These are phyloP conservation scores for Trichoderma sp. DNA, from an alignment of 2,329 filamentous ascomycete genomes.

Conservation along the genomic window DNA sequence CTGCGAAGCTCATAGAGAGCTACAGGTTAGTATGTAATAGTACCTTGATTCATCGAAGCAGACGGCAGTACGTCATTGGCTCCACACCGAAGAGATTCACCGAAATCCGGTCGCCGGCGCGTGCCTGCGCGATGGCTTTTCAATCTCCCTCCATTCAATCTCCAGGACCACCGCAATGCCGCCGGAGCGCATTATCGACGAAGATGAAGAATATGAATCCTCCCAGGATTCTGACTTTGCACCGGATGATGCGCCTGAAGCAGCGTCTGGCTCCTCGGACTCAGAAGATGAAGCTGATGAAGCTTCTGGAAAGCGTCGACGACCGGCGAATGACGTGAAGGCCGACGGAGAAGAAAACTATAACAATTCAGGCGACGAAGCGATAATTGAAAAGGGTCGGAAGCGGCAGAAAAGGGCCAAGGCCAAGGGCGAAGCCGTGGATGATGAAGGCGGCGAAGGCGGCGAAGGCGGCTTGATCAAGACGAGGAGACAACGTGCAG, in stretches of 20 bases:
- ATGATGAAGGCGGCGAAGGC: conserved; percentile 55
- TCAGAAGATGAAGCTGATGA: conserved; percentile 41
- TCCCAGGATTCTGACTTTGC: conserved; percentile 73
- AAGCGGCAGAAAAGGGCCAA: conserved; percentile 49
- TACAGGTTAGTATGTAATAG: background rate
- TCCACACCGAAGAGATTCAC: conserved; percentile 15
- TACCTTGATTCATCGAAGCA: background rate
- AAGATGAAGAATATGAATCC: conserved; percentile 61
- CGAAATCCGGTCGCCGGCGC: conserved; percentile 11
- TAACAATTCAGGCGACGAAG: conserved; percentile 70
- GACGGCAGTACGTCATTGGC: conserved; percentile 10
- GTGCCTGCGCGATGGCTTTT: background rate
- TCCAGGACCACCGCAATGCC: conserved; percentile 38
- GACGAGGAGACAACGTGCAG: conserved; percentile 66
- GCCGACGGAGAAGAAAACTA: conserved; percentile 47
- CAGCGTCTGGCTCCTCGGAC: conserved; percentile 49
- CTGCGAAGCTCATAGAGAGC: background rate
- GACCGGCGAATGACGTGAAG: conserved; percentile 23
- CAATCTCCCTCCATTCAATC: background rate
- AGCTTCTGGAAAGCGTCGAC: conserved; percentile 27
- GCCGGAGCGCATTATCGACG: conserved; percentile 39
- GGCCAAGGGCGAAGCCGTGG: conserved; percentile 35
- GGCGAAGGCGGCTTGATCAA: conserved; percentile 65
- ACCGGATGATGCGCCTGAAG: conserved; percentile 51
- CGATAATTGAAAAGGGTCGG: conserved; percentile 61